Evolutionary conservation across 306 rosid genomes (phyloP), one percentile per base, ranked within the genome.

Genomic region (Rosa multiflora): DNA sequence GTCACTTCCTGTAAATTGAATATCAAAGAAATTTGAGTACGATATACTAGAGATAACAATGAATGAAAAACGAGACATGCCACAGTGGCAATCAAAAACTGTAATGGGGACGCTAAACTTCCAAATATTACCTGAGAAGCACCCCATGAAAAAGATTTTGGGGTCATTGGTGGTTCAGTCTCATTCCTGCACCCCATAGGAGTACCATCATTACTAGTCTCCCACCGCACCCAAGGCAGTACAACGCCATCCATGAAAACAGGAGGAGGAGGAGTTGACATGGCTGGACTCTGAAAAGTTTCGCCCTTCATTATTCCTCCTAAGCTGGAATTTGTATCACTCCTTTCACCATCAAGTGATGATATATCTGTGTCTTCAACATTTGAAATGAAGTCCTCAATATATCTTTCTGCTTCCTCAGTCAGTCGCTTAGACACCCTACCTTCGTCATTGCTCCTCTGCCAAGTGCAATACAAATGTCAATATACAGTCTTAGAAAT

Each of bases 141-240:
- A 77, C 78, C 83, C 70, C 86, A 78, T 20, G 76, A 71, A 29
- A 78, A 76, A 63, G 82, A 67, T 15, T 83, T 85, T 2, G 95
- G 95, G 69, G 93, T 87, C 29, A 32, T 13, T 11, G 89, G 82
- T 62, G 76, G 75, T 67, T 66, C 81, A 12, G 76, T 53, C 82
- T 82, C 90, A 23, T 82, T 90, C 81, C 61, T 83, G 85, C 66
- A 76, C 82, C 87, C 75, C 14, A 49, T 46, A 43, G 89, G 89
- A 79, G 93, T 79, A 74, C 83, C 78, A 23, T 93, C 98, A 26
- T 85, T 88, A 66, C 80, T 76, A 55, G 99, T 90, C 81, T 95
- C 99, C 99, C 99, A 95, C 85, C 87, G 90, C 87, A 96, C 81
- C 99, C 99, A 95, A 53, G 98, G 99, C 63, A 95, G 83, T 8